These are phyloP conservation scores for Termitomyces sp. DNA, from an alignment of 768 basidiomycete species.

Conservation along the genomic window DNA sequence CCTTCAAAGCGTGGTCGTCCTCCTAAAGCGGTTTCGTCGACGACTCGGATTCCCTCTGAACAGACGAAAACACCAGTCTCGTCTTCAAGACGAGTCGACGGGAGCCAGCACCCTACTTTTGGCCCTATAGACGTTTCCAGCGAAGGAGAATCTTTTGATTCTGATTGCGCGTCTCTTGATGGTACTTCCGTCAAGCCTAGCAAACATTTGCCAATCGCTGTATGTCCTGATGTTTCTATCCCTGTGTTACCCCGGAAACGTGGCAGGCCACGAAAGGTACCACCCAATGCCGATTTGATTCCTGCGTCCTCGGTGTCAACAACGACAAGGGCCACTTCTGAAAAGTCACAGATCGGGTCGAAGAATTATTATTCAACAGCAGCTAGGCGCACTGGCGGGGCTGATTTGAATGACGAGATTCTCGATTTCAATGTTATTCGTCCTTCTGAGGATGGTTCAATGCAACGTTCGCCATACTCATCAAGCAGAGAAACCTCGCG, in stretches of 20 bases:
- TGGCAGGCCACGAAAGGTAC: slow-evolving; percentile 7
- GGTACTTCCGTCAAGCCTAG: not conserved
- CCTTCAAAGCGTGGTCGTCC: slow-evolving; percentile 7
- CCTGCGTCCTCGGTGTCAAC: not conserved
- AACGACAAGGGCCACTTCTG: not conserved
- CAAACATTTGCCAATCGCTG: not conserved
- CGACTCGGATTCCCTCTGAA: not conserved
- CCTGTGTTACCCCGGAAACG: slow-evolving; percentile 4
- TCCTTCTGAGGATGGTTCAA: slow-evolving; percentile 5
- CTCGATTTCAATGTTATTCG: slow-evolving; percentile 16
- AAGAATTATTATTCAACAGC: slow-evolving; percentile 3
- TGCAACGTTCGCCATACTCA: not conserved
- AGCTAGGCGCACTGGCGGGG: not conserved
- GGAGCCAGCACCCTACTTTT: not conserved
- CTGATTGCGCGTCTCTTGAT: not conserved
- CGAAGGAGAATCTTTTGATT: slow-evolving; percentile 7
- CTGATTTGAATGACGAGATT: slow-evolving; percentile 18
- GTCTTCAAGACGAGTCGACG: not conserved
- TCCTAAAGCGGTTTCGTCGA: not conserved
- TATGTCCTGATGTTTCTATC: not conserved
- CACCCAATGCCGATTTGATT: not conserved
- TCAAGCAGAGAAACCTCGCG: not conserved
- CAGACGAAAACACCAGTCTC: not conserved
- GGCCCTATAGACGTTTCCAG: not conserved
- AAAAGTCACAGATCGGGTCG: not conserved